Evolutionary conservation across 2,329 filamentous ascomycete genomes (phyloP), one percentile per base, ranked within the genome.

Genomic region (Zymoseptoria crescenta): DNA sequence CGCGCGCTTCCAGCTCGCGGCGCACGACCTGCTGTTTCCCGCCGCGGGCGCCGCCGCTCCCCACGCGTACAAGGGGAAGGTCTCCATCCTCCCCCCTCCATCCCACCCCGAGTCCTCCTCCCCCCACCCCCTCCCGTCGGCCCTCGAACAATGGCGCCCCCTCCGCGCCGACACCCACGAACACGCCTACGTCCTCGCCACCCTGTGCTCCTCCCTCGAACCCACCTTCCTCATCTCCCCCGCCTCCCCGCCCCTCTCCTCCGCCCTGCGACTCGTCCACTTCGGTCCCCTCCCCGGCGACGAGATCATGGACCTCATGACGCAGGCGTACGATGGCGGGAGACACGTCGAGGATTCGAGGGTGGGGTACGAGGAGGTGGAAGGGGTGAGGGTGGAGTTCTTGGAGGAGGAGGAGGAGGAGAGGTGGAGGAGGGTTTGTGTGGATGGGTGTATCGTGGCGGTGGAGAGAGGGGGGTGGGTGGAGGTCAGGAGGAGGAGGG

Each of bases 391-490:
- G 59, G 84, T 96, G 52, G 80, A 82, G 16, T 85, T 90, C 41
- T 63, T 77, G 1, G 89, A 94, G 68, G 77, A 82, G 16, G 84
- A 90, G n/a, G 78, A 77, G 0, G 84, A 90, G n/a, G 78, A 77
- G 1, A 78, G 85, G 56, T 96, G 91, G 91, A 80, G 93, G 61
- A 84, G 92, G 69, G 82, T 96, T 13, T 97, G 93, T 72, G 80
- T 97, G n/a, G 93, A 97, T 73, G 93, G 93, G 2, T 91, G 87
- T 56, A 95, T 96, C 67, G 83, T 96, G 2, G 81, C 83, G 59
- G 76, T 96, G 0, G 87, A 88, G 20, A 72, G 79, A 55, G 85
- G 81, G 1, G 91, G 91, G 0, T 87, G 83, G 79, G 83, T 96
- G 73, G 82, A 84, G 60, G 81, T 96, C 0, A 74, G 72, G 62